Percentiles rank a stretch among this genome's conserved stretches.
These are phyloP conservation scores for Acanthochlamys bracteata DNA, from an alignment of 106 monocot genomes.

Conservation along the genomic window DNA sequence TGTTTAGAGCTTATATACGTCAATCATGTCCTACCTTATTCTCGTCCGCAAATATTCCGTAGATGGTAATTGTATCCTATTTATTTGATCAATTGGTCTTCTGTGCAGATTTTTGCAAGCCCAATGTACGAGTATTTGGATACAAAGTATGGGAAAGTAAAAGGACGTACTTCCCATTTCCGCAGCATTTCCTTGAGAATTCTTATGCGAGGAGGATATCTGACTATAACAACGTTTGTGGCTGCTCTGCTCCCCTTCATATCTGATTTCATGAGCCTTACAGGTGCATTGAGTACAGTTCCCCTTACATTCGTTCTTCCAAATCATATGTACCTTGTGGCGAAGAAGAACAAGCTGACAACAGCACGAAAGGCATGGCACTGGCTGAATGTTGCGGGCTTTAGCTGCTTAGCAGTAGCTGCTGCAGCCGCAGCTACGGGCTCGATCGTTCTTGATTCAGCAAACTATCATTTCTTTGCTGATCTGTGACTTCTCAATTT, in stretches of 20 bases:
- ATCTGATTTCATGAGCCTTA: constrained; percentile 94
- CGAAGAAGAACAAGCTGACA: constrained; percentile 48
- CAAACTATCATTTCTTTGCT: constrained; percentile 71
- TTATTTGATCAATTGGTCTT: too few species aligned
- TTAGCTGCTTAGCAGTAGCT: constrained; percentile 42
- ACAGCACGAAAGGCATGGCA: constrained; percentile 53
- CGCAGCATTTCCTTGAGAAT: constrained; percentile 61
- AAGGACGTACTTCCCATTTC: constrained; percentile 43
- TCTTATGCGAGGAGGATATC: constrained; percentile 66
- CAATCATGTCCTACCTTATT: too few species aligned
- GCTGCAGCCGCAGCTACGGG: constrained; percentile 55
- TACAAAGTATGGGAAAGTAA: constrained; percentile 49
- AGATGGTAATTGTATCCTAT: too few species aligned
- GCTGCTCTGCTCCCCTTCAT: constrained; percentile 83
- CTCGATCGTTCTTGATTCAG: constrained; percentile 60
- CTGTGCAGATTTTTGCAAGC: constrained; percentile 76
- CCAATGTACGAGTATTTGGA: constrained; percentile 96
- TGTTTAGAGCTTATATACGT: too few species aligned
- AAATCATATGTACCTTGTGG: constrained; percentile 85
- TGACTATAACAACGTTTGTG: constrained; percentile 67
- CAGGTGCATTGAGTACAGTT: constrained; percentile 80
- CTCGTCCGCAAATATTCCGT: too few species aligned
- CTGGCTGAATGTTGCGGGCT: constrained; percentile 72
- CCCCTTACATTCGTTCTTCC: constrained; percentile 92
- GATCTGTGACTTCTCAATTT: too few species aligned